A percentile compares a stretch with the other conserved stretches of the same genome.
Evolutionary conservation across 176 grass and related monocot genomes (phyloP).

Genomic region (Neostapfia colusana): DNA sequence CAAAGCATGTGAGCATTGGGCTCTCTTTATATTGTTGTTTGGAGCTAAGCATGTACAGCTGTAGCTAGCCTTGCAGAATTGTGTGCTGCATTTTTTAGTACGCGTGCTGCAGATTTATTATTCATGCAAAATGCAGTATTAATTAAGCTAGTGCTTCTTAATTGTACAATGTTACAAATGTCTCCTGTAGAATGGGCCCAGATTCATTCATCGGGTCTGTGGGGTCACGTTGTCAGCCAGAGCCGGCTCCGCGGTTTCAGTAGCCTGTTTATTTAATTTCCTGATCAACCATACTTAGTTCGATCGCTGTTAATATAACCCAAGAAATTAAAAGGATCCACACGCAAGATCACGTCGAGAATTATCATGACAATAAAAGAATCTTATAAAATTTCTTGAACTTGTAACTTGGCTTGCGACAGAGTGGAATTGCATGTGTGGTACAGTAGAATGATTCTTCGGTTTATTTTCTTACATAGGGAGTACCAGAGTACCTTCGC

Average conservation of each 20-base stretch:
- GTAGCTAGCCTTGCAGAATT: conserved; percentile 19
- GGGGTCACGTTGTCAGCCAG: not conserved
- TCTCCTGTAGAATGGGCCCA: not conserved
- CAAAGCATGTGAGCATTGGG: conserved; percentile 24
- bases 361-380: not conserved
- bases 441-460: not conserved
- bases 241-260: not conserved
- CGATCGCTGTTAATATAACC: not conserved
- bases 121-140: not conserved
- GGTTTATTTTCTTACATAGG: not conserved
- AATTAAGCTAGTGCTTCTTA: not conserved
- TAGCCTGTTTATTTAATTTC: not conserved
- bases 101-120: not conserved
- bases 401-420: not conserved
- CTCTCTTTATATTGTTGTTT: conserved; percentile 12
- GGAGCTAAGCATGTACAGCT: conserved; percentile 15
- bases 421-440: not conserved
- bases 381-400: not conserved
- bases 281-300: not conserved
- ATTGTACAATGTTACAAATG: not conserved
- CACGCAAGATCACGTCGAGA: not conserved
- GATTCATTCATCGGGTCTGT: not conserved
- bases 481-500: not conserved
- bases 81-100: not conserved
- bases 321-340: not conserved